Base-by-base conservation (phyloP, 306 rosid genomes). In the Lagenaria siceraria region DNA sequence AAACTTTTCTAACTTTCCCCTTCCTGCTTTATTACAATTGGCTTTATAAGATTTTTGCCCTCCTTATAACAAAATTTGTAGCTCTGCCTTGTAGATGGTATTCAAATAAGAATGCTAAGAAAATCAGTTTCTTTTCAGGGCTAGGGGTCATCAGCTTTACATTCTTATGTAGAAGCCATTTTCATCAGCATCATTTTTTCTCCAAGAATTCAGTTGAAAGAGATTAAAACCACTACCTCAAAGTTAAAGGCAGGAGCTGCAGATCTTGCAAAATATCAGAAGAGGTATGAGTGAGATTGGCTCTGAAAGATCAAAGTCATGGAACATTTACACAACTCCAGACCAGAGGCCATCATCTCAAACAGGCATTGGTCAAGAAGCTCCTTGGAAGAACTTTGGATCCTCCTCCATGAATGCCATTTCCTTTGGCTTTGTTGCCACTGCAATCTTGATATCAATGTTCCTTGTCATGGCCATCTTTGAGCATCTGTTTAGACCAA, bases 401-500 rank as follows among this genome's bases (percentile, higher is more conserved):
- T 85, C 97, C 72, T 85, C 97, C 72, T 93, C 97, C 7, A 93
- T 93, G 97, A 90, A 89, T 81, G 97, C 97, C 64, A 88, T 93
- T 77, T 93, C 96, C 52, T 88, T 87, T 62, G 97, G 98, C 29
- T 91, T 93, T 85, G 98, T 93, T 83, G 98, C 98, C 80, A 93
- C 98, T 1, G 98, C 98, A 35, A 88, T 93, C 80, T 83, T 93
- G 91, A 84, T 93, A 70, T 91, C 98, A 27, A 93, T 93, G 97
- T 93, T 93, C 82, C 90, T 93, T 36, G 87, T 93, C 82, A 93
- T 93, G 97, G 98, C 98, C 80, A 89, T 93, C 33, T 91, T 93
- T 78, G 98, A 93, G 81, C 98, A 91, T 80, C 78, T 93, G 62
- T 91, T 93, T 61, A 88, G 87, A 84, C 98, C 97, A 11, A 87